Percentiles rank a stretch among this genome's conserved stretches.
Evolutionary conservation across 1,284 basidiomycete species (phyloP).

Genomic region (Gymnopus androsaceus): DNA sequence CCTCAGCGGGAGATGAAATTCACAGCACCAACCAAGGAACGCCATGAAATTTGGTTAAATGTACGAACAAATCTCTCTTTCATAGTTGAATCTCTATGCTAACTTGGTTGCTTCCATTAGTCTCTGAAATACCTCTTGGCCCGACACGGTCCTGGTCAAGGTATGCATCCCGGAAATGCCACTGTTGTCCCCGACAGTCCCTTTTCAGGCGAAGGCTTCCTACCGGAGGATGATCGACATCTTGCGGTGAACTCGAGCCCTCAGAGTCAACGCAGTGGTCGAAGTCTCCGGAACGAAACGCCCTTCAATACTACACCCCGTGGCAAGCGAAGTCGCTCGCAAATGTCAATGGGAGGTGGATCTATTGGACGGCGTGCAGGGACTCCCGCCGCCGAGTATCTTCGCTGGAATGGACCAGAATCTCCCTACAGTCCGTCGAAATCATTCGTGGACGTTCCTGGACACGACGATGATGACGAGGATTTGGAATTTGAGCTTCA

Average conservation of each 20-base stretch:
- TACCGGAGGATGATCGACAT: slow-evolving; percentile 50
- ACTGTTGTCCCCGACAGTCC: slow-evolving; percentile 54
- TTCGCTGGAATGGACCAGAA: slow-evolving; percentile 71
- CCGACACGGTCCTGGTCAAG: slow-evolving; percentile 55
- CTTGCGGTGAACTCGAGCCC: slow-evolving; percentile 57
- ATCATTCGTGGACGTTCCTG: slow-evolving; percentile 64
- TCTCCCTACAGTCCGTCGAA: slow-evolving; percentile 68
- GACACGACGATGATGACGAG: slow-evolving; percentile 44
- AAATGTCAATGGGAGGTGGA: slow-evolving; percentile 67
- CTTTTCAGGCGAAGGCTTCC: slow-evolving; percentile 48
- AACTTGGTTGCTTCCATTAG: slow-evolving; percentile 46
- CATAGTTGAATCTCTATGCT: slow-evolving; percentile 1
- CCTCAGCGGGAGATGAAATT: slow-evolving; percentile 97
- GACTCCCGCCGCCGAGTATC: slow-evolving; percentile 87
- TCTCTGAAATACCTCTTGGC: slow-evolving; percentile 83
- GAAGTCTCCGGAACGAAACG: slow-evolving; percentile 57
- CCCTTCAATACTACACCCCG: slow-evolving; percentile 75
- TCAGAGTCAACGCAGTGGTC: slow-evolving; percentile 66
- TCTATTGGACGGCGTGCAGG: slow-evolving; percentile 83
- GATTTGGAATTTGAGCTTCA: slow-evolving; percentile 84
- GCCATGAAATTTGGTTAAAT: slow-evolving; percentile 96
- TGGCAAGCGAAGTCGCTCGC: slow-evolving; percentile 73
- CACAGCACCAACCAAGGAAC: slow-evolving; percentile 90
- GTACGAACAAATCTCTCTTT: slow-evolving; percentile 44
- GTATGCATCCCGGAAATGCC: slow-evolving; percentile 46